Evolutionary conservation across 805 yeast genomes (phyloP).

Genomic region (Pichia gijzeniarum): DNA sequence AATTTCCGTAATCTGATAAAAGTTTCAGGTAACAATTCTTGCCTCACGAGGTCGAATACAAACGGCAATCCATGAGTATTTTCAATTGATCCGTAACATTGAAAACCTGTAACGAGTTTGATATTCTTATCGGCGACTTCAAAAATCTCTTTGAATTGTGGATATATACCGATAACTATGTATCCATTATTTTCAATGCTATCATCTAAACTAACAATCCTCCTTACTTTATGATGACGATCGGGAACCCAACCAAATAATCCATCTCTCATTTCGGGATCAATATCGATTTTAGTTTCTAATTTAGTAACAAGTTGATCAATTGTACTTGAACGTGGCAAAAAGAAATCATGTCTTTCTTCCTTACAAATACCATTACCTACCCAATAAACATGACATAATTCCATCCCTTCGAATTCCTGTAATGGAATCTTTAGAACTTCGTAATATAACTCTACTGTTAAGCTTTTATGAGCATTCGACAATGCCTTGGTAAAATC

Average conservation of each 20-base stretch:
- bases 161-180: constrained; percentile 43
- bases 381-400: constrained; percentile 65
- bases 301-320: constrained; percentile 49
- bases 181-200: constrained; percentile 36
- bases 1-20: constrained; percentile 58
- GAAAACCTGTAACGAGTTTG: constrained; percentile 58
- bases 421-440: constrained; percentile 63
- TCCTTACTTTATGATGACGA: constrained; percentile 25
- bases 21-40: constrained; percentile 59
- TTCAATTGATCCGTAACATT: constrained; percentile 64
- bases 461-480: constrained; percentile 39
- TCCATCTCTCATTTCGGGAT: constrained; percentile 39
- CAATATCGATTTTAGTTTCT: constrained; percentile 46
- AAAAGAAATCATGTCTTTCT: constrained; percentile 60
- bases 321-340: constrained; percentile 57
- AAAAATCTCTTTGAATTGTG: constrained; percentile 25
- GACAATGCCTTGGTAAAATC: constrained; percentile 31
- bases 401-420: constrained; percentile 71
- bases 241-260: constrained; percentile 54
- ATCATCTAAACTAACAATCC: constrained; percentile 29
- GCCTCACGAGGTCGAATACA: constrained; percentile 61
- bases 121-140: constrained; percentile 22
- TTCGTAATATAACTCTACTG: constrained; percentile 59
- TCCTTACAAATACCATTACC: constrained; percentile 64
- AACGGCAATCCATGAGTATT: constrained; percentile 81